Evolutionary conservation across 176 grass and related monocot genomes (phyloP).

Genomic region (Neostapfia colusana): DNA sequence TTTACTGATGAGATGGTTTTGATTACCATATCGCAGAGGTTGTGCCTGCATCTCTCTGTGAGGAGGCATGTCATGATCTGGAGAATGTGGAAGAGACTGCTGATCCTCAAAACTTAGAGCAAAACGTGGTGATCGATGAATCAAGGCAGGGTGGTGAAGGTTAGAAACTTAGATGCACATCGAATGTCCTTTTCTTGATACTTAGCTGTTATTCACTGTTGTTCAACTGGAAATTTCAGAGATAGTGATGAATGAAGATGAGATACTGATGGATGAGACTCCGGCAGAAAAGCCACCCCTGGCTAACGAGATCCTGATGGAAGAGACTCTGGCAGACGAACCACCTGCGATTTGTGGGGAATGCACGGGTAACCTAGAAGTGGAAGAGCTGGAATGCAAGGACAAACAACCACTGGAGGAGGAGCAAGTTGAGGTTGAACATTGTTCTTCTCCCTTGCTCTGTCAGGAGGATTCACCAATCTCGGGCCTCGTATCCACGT

Average conservation of each 20-base stretch:
- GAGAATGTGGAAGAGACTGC: background rate
- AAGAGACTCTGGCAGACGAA: background rate
- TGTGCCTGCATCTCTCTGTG: background rate
- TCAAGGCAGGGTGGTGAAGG: constrained; percentile 12
- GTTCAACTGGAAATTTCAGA: constrained; percentile 1
- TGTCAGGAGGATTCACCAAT: too few species aligned
- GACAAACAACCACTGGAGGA: too few species aligned
- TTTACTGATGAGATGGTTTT: background rate
- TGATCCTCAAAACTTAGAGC: background rate
- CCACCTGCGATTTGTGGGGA: too few species aligned
- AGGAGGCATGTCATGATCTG: background rate
- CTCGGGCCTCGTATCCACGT: too few species aligned
- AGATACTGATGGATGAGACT: background rate
- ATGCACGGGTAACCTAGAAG: too few species aligned
- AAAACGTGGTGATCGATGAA: background rate
- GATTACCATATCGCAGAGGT: background rate
- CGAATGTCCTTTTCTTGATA: background rate
- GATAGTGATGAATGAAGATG: background rate
- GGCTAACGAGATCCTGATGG: background rate
- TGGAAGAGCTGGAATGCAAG: too few species aligned
- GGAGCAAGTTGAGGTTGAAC: background rate
- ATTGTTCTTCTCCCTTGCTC: too few species aligned
- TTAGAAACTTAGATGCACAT: background rate
- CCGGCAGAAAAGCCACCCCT: background rate
- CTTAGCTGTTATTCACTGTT: too few species aligned